Evolutionary conservation across 345 rosid species (phyloP).

Genomic region (Linum trigynum): DNA sequence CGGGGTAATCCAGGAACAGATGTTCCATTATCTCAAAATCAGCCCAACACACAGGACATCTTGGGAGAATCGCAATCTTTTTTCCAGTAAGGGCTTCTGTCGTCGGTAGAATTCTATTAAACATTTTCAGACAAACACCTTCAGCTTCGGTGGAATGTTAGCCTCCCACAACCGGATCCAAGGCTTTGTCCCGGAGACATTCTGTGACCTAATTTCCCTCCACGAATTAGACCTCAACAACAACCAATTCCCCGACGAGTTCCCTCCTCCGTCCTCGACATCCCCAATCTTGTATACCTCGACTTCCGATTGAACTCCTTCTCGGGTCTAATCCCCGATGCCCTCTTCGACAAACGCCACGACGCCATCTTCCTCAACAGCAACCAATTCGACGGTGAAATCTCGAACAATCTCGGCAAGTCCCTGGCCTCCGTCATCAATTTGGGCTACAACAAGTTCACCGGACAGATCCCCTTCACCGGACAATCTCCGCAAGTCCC

Average conservation of each 20-base stretch:
- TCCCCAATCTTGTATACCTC: constrained; percentile 63
- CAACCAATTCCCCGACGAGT: constrained; percentile 59
- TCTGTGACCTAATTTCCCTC: constrained; percentile 46
- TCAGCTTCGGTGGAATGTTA: too few species aligned
- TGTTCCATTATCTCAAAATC: too few species aligned
- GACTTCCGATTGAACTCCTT: constrained; percentile 81
- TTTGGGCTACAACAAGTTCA: constrained; percentile 62
- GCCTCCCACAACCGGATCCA: constrained; percentile 2
- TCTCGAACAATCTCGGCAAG: constrained; percentile 60
- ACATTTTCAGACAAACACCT: too few species aligned
- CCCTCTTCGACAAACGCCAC: constrained; percentile 54
- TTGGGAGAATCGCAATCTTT: too few species aligned
- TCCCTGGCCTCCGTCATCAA: constrained; percentile 86
- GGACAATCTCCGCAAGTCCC: constrained; percentile 66
- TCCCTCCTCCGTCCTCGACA: constrained; percentile 49
- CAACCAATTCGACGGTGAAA: constrained; percentile 51
- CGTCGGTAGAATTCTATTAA: too few species aligned
- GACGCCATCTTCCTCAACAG: constrained; percentile 80
- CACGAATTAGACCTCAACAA: constrained; percentile 79
- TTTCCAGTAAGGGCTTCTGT: too few species aligned
- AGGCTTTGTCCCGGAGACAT: constrained; percentile 54
- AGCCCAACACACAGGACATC: too few species aligned
- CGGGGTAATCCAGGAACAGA: too few species aligned
- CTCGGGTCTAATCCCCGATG: constrained; percentile 59
- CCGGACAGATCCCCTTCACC: constrained; percentile 60